phyloP scores from a whole-genome alignment of 345 rosid species.

The Populus deltoides region DNA sequence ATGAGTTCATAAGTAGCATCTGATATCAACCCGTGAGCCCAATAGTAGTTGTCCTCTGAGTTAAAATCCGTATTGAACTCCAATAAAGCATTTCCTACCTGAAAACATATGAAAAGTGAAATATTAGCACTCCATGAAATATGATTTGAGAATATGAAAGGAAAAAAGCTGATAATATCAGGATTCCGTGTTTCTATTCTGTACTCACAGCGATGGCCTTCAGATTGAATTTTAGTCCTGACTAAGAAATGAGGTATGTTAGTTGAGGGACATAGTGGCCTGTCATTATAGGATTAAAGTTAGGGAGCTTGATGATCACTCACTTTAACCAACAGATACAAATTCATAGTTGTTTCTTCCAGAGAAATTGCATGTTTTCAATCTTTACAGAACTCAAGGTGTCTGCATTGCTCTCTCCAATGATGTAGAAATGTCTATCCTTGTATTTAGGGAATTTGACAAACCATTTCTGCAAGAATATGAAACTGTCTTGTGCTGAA shows the following conservation, averaged over 20 bases:
- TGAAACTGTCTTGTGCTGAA: constrained; percentile 21
- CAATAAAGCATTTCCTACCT: constrained; percentile 28
- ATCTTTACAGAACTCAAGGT: background rate
- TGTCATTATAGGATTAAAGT: background rate
- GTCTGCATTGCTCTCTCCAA: constrained; percentile 23
- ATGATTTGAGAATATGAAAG: background rate
- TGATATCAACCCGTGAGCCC: constrained; percentile 23
- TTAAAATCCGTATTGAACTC: constrained; percentile 11
- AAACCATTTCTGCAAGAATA: constrained; percentile 17
- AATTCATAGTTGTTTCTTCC: background rate
- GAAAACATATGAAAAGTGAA: background rate
- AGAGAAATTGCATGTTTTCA: too few relatives aligned
- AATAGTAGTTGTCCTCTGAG: constrained; percentile 14
- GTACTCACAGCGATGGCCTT: constrained; percentile 29
- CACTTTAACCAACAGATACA: background rate
- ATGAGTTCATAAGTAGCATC: constrained; percentile 12
- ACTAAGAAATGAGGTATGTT: constrained; percentile 16
- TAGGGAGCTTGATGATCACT: background rate
- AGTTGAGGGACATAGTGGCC: constrained; percentile 32
- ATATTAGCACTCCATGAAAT: background rate
- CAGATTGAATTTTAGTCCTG: constrained; percentile 14
- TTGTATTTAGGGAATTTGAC: constrained; percentile 21
- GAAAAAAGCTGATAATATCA: background rate
- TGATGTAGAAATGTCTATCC: constrained; percentile 11
- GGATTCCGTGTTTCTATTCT: background rate